phyloP scores from a whole-genome alignment of 2,329 filamentous ascomycete genomes.

The Aspergillus brasiliensis region DNA sequence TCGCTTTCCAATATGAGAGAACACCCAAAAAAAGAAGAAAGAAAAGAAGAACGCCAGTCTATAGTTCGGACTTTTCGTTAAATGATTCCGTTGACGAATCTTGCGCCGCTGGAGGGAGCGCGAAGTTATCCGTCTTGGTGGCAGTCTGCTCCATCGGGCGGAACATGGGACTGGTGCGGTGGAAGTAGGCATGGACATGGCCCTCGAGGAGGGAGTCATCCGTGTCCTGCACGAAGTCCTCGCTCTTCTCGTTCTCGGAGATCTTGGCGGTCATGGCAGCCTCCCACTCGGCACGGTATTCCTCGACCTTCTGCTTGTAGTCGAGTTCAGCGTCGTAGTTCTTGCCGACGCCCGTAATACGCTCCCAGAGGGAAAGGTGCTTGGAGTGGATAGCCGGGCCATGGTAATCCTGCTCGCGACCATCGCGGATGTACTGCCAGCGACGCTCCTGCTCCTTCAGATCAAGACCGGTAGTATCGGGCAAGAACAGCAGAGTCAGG shows the following conservation, averaged over 20 bases:
- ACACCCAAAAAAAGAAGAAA: slow-evolving; percentile 13
- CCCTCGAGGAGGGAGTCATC: slow-evolving; percentile 52
- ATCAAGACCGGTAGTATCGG: slow-evolving; percentile 95
- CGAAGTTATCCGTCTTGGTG: slow-evolving; percentile 35
- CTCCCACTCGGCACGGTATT: slow-evolving; percentile 69
- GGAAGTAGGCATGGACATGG: slow-evolving; percentile 57
- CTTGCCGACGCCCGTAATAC: slow-evolving; percentile 74
- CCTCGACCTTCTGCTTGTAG: slow-evolving; percentile 79
- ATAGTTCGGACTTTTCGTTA: slow-evolving; percentile 29
- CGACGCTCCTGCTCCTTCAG: slow-evolving; percentile 96
- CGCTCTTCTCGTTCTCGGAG: slow-evolving; percentile 50
- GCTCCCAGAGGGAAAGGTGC: slow-evolving; percentile 88
- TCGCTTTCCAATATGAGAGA: slow-evolving; percentile 4
- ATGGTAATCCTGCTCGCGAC: slow-evolving; percentile 80
- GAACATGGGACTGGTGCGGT: slow-evolving; percentile 53
- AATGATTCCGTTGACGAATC: slow-evolving; percentile 24
- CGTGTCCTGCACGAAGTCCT: slow-evolving; percentile 37
- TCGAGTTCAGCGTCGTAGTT: slow-evolving; percentile 80
- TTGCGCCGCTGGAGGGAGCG: slow-evolving; percentile 37
- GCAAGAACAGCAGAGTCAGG: slow-evolving; percentile 81
- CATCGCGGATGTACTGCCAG: slow-evolving; percentile 82
- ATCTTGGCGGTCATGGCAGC: slow-evolving; percentile 49
- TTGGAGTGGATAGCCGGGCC: slow-evolving; percentile 88
- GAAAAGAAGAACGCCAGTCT: background rate
- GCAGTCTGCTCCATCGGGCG: slow-evolving; percentile 38